Percentiles rank a stretch among this genome's conserved stretches.
phyloP scores from a whole-genome alignment of 805 yeast genomes.

The Pichia nakasei region DNA sequence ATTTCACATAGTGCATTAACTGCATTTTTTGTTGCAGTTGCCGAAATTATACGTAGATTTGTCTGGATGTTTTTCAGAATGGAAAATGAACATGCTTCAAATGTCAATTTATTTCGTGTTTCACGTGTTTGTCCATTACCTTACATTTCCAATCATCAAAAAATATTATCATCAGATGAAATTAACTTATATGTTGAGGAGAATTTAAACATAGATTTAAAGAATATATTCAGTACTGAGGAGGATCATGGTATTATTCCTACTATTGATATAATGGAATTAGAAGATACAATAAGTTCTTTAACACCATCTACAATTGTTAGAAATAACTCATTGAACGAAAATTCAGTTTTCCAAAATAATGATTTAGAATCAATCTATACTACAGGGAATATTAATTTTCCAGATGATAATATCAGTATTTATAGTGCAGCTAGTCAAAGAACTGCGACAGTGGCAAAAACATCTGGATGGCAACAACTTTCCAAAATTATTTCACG shows the following conservation, averaged over 20 bases:
- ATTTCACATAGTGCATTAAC: conserved; percentile 82
- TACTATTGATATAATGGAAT: not conserved
- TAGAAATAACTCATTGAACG: not conserved
- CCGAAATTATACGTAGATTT: conserved; percentile 75
- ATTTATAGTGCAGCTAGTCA: conserved; percentile 22
- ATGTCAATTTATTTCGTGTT: conserved; percentile 76
- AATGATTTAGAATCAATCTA: not conserved
- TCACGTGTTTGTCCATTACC: conserved; percentile 86
- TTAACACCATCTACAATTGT: not conserved
- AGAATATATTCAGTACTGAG: not conserved
- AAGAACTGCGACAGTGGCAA: not conserved
- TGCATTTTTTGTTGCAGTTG: conserved; percentile 72
- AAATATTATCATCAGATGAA: not conserved
- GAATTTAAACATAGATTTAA: not conserved
- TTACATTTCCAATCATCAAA: conserved; percentile 35
- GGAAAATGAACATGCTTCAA: conserved; percentile 93
- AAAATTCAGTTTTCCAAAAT: not conserved
- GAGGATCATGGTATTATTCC: not conserved
- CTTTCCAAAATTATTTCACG: conserved; percentile 50
- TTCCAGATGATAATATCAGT: conserved; percentile 8
- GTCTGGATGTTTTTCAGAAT: conserved; percentile 88
- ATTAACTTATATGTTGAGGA: not conserved
- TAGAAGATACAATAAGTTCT: not conserved
- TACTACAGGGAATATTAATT: not conserved
- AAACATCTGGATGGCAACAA: conserved; percentile 18